These are phyloP conservation scores for Blepharisma stoltei DNA, from an alignment of 73 alveolate species.

Conservation along the genomic window DNA sequence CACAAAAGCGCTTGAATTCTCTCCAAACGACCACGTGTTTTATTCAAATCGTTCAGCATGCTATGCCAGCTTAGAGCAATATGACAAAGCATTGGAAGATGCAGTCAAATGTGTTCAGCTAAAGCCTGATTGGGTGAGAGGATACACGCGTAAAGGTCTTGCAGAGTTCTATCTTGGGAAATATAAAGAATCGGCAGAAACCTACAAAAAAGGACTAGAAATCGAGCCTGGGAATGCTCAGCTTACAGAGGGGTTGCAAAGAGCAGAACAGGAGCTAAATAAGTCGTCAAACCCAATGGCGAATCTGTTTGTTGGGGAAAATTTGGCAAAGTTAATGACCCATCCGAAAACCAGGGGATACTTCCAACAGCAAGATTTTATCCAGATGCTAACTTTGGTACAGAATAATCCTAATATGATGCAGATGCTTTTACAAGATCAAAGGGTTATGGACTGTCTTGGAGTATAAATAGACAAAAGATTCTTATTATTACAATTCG, in stretches of 20 bases:
- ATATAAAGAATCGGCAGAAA: slow-evolving; percentile 82
- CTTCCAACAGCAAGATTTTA: slow-evolving; percentile 75
- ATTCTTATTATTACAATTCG: slow-evolving; percentile 11
- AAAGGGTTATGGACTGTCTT: slow-evolving; percentile 73
- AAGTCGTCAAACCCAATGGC: slow-evolving; percentile 31
- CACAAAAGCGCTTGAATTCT: slow-evolving; percentile 85
- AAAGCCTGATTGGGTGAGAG: slow-evolving; percentile 92
- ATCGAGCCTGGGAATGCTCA: slow-evolving; percentile 84
- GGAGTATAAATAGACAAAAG: slow-evolving; percentile 26
- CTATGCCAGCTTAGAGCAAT: slow-evolving; percentile 56
- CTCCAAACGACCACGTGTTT: slow-evolving; percentile 93
- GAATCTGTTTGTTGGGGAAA: slow-evolving; percentile 24
- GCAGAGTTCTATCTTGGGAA: slow-evolving; percentile 77
- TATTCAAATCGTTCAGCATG: slow-evolving; percentile 90
- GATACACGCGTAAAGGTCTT: slow-evolving; percentile 63
- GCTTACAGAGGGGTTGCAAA: slow-evolving; percentile 54
- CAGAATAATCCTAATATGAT: slow-evolving; percentile 74
- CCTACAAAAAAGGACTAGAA: slow-evolving; percentile 84
- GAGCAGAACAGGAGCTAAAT: slow-evolving; percentile 36
- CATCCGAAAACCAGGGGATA: slow-evolving; percentile 77
- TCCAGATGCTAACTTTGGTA: slow-evolving; percentile 54
- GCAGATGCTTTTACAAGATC: slow-evolving; percentile 73
- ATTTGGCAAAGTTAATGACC: slow-evolving; percentile 63
- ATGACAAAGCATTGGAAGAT: slow-evolving; percentile 68
- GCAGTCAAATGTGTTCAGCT: slow-evolving; percentile 85